Conservation (phyloP, 257 asterid species). For the Osmanthus fragrans region DNA sequence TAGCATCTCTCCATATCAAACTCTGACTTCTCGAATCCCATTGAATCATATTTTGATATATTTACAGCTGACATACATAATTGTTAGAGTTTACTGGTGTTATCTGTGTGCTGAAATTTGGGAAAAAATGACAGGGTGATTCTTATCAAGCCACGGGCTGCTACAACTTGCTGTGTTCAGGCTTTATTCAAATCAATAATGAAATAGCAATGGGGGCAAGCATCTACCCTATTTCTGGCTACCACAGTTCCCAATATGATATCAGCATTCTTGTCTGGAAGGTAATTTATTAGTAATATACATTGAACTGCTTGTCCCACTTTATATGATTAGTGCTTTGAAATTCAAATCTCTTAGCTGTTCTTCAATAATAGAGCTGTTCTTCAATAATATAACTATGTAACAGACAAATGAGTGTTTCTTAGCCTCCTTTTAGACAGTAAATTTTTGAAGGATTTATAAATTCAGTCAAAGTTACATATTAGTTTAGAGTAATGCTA, state of each 20-base stretch:
- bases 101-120: constrained; percentile 29
- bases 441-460: no score
- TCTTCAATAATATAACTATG: constrained; percentile 25
- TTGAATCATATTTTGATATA: no score
- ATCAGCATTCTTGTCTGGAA: constrained; percentile 88
- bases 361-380: constrained; percentile 33
- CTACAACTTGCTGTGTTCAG: constrained; percentile 79
- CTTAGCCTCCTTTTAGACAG: background rate
- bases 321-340: constrained; percentile 23
- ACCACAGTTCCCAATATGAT: constrained; percentile 63
- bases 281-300: constrained; percentile 43
- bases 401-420: constrained; percentile 25
- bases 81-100: background rate
- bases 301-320: constrained; percentile 17
- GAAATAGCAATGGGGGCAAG: constrained; percentile 83
- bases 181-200: constrained; percentile 75
- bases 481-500: no score
- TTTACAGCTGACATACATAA: no score
- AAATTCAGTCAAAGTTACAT: no score
- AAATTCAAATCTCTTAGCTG: constrained; percentile 29
- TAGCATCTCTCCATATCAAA: no score
- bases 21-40: background rate
- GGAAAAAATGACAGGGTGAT: constrained; percentile 63
- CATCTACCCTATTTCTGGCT: constrained; percentile 69
- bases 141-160: constrained; percentile 89